Percentiles rank a stretch among this genome's conserved stretches.
These are phyloP conservation scores for Coprinellus micaceus DNA, from an alignment of 768 basidiomycete genomes.

Conservation along the genomic window DNA sequence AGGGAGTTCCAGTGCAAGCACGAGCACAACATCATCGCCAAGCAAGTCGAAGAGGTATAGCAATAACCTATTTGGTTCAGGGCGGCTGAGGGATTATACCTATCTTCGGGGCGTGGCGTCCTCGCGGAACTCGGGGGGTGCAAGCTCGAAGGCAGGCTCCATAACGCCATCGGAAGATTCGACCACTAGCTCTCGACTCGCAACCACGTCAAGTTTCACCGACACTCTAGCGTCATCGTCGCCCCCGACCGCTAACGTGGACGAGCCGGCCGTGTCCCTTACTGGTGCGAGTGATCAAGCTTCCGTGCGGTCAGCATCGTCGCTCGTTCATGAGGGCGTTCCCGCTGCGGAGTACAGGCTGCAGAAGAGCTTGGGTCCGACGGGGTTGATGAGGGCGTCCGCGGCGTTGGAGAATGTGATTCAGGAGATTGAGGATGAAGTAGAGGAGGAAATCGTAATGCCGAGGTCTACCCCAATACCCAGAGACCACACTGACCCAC, in stretches of 20 bases:
- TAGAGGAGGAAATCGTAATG: constrained; percentile 75
- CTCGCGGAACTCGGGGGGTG: constrained; percentile 33
- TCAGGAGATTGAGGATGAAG: constrained; percentile 67
- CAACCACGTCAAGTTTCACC: constrained; percentile 38
- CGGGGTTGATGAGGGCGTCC: constrained; percentile 60
- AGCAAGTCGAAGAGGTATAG: constrained; percentile 65
- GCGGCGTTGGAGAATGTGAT: constrained; percentile 74
- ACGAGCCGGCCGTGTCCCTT: constrained; percentile 39
- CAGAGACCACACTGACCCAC: constrained; percentile 34
- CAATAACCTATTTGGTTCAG: constrained; percentile 83
- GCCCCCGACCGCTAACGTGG: constrained; percentile 43
- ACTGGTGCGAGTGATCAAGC: constrained; percentile 21
- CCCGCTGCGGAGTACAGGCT: constrained; percentile 44
- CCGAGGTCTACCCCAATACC: constrained; percentile 56
- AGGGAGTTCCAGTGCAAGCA: constrained; percentile 19
- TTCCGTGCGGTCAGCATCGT: constrained; percentile 41
- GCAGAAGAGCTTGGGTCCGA: constrained; percentile 48
- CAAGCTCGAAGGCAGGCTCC: constrained; percentile 44
- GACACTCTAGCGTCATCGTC: constrained; percentile 50
- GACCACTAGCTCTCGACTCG: constrained; percentile 25
- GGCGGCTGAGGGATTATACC: constrained; percentile 70
- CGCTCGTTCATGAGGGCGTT: constrained; percentile 28
- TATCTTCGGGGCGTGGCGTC: constrained; percentile 59
- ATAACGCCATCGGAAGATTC: constrained; percentile 44
- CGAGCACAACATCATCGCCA: constrained; percentile 44